These are phyloP conservation scores for Barnettozyma salicaria DNA, from an alignment of 805 yeast genomes.

Conservation along the genomic window DNA sequence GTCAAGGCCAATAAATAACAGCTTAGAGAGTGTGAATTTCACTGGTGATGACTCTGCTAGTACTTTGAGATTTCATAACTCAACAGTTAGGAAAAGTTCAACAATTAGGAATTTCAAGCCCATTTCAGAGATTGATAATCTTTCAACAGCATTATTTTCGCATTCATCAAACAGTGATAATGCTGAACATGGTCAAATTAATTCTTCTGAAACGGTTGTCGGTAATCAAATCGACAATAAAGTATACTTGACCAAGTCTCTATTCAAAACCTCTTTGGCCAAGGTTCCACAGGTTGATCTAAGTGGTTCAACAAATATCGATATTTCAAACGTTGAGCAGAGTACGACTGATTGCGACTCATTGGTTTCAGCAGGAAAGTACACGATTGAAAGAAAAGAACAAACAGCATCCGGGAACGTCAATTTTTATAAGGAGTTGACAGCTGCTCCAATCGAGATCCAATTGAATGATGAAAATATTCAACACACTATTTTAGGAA, in stretches of 20 bases:
- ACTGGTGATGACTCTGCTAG: neutral
- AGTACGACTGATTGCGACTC: neutral
- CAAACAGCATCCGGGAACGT: conserved; percentile 1
- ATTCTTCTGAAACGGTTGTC: neutral
- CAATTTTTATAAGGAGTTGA: conserved; percentile 4
- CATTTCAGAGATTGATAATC: neutral
- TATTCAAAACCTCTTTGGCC: neutral
- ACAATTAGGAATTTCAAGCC: neutral
- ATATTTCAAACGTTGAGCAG: neutral
- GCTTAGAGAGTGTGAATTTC: conserved; percentile 7
- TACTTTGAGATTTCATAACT: neutral
- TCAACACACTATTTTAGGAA: neutral
- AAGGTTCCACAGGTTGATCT: neutral
- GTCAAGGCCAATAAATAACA: conserved; percentile 2
- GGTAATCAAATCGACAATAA: neutral
- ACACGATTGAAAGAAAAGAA: conserved; percentile 1
- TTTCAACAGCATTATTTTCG: too few relatives aligned
- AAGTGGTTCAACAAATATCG: conserved; percentile 1
- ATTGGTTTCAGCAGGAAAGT: neutral
- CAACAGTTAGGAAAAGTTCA: neutral
- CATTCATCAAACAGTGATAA: too few relatives aligned
- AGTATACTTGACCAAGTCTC: neutral
- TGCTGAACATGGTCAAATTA: too few relatives aligned
- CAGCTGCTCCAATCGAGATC: conserved; percentile 1
- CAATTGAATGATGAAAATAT: conserved; percentile 6